Evolutionary conservation across 345 rosid species (phyloP), one percentile per base, ranked within the genome.

Genomic region (Kernera saxatilis): DNA sequence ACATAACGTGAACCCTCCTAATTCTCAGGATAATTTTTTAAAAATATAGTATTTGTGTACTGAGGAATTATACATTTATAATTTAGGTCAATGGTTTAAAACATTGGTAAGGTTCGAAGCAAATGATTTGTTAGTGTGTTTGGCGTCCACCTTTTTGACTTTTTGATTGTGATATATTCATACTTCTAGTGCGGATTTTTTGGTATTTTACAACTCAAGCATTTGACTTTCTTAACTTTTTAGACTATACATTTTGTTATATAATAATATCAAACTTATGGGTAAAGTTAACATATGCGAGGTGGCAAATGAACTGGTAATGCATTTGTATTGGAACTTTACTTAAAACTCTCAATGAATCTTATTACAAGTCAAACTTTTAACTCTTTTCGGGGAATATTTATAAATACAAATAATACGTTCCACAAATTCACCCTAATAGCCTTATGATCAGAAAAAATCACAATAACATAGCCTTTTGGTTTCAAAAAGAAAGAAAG

Each of bases 131-230:
- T 58, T 29, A 49, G 68, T 74, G 73, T 57, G 73, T 74, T 74
- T 67, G 73, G 78, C 62, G 15, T 58, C 70, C 9, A 69, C 75
- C n/a, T 75, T 27, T 69, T 75, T 75, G 75, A 75, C 79, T 62
- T 75, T 67, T 61, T 52, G 74, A 68, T 25, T 14, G 52, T 44
- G 64, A 35, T 26, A 27, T 23, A n/a, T 68, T 60, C 69, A 22
- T 74, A 32, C 59, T 59, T 59, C 4, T 9, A 39, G 37, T 60
- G 73, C 74, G 70, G 74, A 53, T 62, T 3, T 33, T 39, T 62
- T 61, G 79, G 79, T 75, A 69, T 62, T 69, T 54, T 53, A 75
- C 70, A 44, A 69, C 75, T 69, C 29, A 69, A 69, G 71, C 65
- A 69, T 61, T 63, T 75, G 79, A 75, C 79, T 75, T 61, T 52